These are phyloP conservation scores for Penicillium corylophilum DNA, from an alignment of 2,329 filamentous ascomycete species.

Conservation along the genomic window DNA sequence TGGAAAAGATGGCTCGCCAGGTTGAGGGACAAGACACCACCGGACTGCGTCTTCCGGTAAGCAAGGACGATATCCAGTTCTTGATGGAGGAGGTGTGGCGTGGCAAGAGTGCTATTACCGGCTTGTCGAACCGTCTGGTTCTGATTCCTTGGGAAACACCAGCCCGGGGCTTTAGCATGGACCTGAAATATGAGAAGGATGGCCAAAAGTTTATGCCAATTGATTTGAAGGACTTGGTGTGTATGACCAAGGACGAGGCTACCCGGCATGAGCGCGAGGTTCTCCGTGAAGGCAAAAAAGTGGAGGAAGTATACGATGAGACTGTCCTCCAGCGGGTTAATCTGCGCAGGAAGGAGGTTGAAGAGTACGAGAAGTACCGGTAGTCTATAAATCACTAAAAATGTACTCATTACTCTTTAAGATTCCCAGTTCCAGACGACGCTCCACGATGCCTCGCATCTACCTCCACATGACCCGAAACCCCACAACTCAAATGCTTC, in stretches of 20 bases:
- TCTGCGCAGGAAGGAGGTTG: conserved; percentile 65
- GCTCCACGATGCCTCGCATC: too few species aligned
- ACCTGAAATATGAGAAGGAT: conserved; percentile 58
- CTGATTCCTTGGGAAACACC: conserved; percentile 80
- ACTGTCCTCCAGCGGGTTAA: conserved; percentile 68
- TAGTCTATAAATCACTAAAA: not conserved
- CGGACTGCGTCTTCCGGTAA: conserved; percentile 78
- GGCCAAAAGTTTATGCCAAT: conserved; percentile 76
- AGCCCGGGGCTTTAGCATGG: conserved; percentile 57
- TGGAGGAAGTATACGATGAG: conserved; percentile 72
- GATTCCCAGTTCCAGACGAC: too few species aligned
- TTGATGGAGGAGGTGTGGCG: conserved; percentile 85
- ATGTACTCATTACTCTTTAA: not conserved
- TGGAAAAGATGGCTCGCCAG: conserved; percentile 70
- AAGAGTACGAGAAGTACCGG: conserved; percentile 52
- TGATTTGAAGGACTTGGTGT: conserved; percentile 70
- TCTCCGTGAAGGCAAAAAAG: conserved; percentile 64
- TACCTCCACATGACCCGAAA: too few species aligned
- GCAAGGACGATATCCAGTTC: conserved; percentile 78
- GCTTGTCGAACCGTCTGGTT: conserved; percentile 73
- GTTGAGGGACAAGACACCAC: conserved; percentile 54
- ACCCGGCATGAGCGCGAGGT: conserved; percentile 75
- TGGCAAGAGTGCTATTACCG: conserved; percentile 78
- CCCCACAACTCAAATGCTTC: too few species aligned
- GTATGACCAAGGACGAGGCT: conserved; percentile 92